phyloP scores from a whole-genome alignment of 164 flowering plant genomes.

The Liriodendron chinense region DNA sequence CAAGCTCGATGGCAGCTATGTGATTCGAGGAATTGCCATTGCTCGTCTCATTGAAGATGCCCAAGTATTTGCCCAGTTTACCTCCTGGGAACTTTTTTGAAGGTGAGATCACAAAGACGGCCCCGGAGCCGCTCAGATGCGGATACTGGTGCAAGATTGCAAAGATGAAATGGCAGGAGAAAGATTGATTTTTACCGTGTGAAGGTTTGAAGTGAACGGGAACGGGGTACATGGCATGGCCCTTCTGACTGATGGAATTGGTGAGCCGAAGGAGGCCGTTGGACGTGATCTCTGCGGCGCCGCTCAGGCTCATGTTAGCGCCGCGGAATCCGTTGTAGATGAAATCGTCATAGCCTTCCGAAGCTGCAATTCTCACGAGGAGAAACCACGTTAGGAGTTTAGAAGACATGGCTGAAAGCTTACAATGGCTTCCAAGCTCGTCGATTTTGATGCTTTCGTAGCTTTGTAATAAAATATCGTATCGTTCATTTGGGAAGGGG shows the following conservation, averaged over 20 bases:
- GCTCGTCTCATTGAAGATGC: slow-evolving; percentile 33
- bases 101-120: slow-evolving; percentile 48
- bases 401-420: too few relatives aligned
- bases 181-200: slow-evolving; percentile 29
- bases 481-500: too few relatives aligned
- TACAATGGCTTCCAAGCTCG: too few relatives aligned
- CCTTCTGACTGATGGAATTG: slow-evolving; percentile 3
- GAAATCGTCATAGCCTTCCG: too few relatives aligned
- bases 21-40: slow-evolving; percentile 32
- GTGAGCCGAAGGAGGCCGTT: too few relatives aligned
- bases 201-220: slow-evolving; percentile 38
- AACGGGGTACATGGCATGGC: slow-evolving; percentile 44
- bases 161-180: slow-evolving; percentile 53
- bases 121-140: slow-evolving; percentile 51
- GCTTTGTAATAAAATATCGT: too few relatives aligned
- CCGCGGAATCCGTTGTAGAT: too few relatives aligned
- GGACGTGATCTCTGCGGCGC: too few relatives aligned
- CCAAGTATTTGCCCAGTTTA: slow-evolving; percentile 32
- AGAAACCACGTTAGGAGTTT: too few relatives aligned
- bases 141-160: slow-evolving; percentile 43
- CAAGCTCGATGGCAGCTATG: slow-evolving; percentile 41
- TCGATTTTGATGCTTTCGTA: too few relatives aligned
- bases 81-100: slow-evolving; percentile 24
- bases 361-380: too few relatives aligned
- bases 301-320: too few relatives aligned